A percentile compares a stretch with the other conserved stretches of the same genome.
These are phyloP conservation scores for Parastagonospora avenae DNA, from an alignment of 2,329 filamentous ascomycete species.

Conservation along the genomic window DNA sequence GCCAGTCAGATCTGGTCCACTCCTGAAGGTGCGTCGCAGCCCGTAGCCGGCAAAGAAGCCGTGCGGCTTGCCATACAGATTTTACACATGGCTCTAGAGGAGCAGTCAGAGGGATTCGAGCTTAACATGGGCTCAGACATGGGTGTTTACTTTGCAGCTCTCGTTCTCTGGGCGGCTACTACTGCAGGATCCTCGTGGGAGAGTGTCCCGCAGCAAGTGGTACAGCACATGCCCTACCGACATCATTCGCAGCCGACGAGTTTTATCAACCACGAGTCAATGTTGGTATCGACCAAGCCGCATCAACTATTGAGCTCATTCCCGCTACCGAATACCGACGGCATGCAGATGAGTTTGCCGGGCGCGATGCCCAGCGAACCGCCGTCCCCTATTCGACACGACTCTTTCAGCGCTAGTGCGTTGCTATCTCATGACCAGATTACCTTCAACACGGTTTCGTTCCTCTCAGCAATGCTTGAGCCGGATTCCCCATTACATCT, in stretches of 20 bases:
- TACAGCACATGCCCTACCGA: conserved; percentile 10
- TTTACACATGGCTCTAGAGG: conserved; percentile 28
- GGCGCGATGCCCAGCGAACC: conserved; percentile 16
- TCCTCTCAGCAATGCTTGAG: conserved; percentile 29
- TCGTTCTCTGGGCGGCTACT: conserved; percentile 44
- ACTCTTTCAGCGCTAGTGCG: conserved; percentile 10
- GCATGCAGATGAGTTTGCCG: conserved; percentile 14
- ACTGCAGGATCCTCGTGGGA: conserved; percentile 30
- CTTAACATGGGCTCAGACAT: conserved; percentile 40
- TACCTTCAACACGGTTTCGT: conserved; percentile 29
- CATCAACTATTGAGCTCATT: not conserved
- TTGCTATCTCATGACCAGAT: conserved; percentile 19
- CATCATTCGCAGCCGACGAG: conserved; percentile 16
- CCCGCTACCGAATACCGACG: conserved; percentile 5
- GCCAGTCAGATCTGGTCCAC: conserved; percentile 34
- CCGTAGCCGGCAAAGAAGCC: conserved; percentile 27
- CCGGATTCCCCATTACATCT: conserved; percentile 18
- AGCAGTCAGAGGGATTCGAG: conserved; percentile 16
- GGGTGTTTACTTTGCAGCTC: conserved; percentile 41
- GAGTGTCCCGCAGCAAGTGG: conserved; percentile 10
- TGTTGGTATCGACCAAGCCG: conserved; percentile 6
- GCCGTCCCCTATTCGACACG: conserved; percentile 19
- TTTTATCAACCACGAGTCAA: conserved; percentile 6
- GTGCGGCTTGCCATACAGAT: conserved; percentile 33
- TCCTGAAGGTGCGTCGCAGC: conserved; percentile 6